Percentiles rank a stretch among this genome's conserved stretches.
phyloP scores from a whole-genome alignment of 2,329 filamentous ascomycete genomes.

The Verticillium alfalfae region DNA sequence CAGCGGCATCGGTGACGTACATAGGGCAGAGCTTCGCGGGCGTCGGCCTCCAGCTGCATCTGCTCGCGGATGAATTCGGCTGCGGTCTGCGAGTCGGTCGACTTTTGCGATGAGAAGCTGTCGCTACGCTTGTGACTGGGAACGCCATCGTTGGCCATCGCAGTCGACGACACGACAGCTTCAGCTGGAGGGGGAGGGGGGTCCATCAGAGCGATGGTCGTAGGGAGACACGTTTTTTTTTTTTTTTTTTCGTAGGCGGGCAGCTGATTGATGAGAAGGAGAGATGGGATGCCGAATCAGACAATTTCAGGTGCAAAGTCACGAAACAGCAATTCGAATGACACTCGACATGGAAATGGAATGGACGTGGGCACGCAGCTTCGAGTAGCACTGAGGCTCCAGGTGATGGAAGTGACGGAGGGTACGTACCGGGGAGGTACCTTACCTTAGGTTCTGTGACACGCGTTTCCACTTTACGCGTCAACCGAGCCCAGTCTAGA shows the following conservation, averaged over 20 bases:
- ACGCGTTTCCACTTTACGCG: constrained; percentile 17
- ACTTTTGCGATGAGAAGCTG: constrained; percentile 55
- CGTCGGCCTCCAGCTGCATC: constrained; percentile 87
- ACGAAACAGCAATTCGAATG: neutral
- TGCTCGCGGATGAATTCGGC: constrained; percentile 85
- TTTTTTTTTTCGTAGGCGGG: neutral
- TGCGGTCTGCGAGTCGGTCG: constrained; percentile 65
- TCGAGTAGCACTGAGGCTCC: too few relatives aligned
- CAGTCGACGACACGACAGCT: neutral
- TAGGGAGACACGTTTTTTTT: too few relatives aligned
- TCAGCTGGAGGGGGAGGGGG: constrained; percentile 21
- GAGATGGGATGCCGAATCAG: neutral
- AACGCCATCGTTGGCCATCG: constrained; percentile 2
- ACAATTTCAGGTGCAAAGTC: neutral
- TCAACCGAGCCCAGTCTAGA: constrained; percentile 20
- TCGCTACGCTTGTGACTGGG: constrained; percentile 37
- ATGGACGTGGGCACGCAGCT: neutral
- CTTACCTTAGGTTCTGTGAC: neutral
- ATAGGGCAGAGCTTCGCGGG: constrained; percentile 89
- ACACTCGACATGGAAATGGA: neutral
- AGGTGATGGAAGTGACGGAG: neutral
- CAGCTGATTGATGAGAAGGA: neutral
- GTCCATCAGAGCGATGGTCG: constrained; percentile 30
- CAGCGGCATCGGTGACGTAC: constrained; percentile 40
- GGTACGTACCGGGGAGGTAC: neutral